Percentiles rank a stretch among this genome's conserved stretches.
phyloP scores from a whole-genome alignment of 768 basidiomycete species.

The Lactarius sp. region DNA sequence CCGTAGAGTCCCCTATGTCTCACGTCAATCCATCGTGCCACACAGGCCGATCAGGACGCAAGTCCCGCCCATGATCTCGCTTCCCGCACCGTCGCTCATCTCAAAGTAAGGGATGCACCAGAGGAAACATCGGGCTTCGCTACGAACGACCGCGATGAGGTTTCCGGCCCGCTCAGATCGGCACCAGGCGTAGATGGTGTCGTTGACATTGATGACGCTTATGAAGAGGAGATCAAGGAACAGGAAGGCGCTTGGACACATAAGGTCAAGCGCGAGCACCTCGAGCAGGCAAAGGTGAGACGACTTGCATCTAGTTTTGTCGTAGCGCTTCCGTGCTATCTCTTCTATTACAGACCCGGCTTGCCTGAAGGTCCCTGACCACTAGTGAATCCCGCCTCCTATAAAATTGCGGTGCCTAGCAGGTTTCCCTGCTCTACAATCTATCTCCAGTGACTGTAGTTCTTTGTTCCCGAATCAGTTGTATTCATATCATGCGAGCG shows the following conservation, averaged over 20 bases:
- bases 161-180: slow-evolving; percentile 21
- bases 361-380: not conserved
- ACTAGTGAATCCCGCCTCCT: not conserved
- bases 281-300: slow-evolving; percentile 12
- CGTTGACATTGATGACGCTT: slow-evolving; percentile 21
- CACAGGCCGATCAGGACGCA: slow-evolving; percentile 21
- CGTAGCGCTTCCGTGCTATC: not conserved
- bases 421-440: not conserved
- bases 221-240: slow-evolving; percentile 24
- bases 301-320: not conserved
- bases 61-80: slow-evolving; percentile 15
- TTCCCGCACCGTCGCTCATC: slow-evolving; percentile 18
- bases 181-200: slow-evolving; percentile 9
- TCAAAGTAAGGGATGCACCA: slow-evolving; percentile 9
- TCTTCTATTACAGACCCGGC: not conserved
- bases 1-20: not conserved
- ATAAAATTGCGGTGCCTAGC: not conserved
- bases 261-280: slow-evolving; percentile 18
- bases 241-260: slow-evolving; percentile 26
- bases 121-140: slow-evolving; percentile 16
- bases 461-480: not conserved
- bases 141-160: slow-evolving; percentile 23
- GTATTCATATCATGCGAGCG: not conserved
- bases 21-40: not conserved
- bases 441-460: slow-evolving; percentile 1